A percentile compares a stretch with the other conserved stretches of the same genome.
Conservation (phyloP, 1,284 basidiomycete species). For the Leccinum angustisporum region DNA sequence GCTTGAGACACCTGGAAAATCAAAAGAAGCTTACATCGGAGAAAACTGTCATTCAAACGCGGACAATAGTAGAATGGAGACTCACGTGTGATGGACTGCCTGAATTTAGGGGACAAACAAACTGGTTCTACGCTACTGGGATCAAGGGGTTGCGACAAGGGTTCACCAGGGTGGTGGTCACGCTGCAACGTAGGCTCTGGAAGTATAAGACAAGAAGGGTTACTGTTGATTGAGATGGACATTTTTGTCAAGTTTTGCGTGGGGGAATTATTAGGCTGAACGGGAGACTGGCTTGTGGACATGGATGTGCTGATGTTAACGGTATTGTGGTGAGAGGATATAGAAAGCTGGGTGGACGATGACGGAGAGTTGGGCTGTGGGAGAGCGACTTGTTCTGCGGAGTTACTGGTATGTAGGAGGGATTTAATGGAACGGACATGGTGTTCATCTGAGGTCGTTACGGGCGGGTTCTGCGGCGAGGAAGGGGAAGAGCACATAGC, state of each 20-base stretch:
- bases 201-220: conserved; percentile 25
- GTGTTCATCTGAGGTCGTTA: conserved; percentile 21
- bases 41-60: conserved; percentile 8
- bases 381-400: conserved; percentile 9
- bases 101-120: conserved; percentile 7
- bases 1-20: conserved; percentile 16
- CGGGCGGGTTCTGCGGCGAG: conserved; percentile 24
- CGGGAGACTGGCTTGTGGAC: conserved; percentile 17
- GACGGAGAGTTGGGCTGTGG: conserved; percentile 11
- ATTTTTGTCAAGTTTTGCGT: conserved; percentile 12
- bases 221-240: conserved; percentile 18
- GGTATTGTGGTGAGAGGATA: conserved; percentile 11
- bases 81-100: conserved; percentile 30
- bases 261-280: conserved; percentile 22
- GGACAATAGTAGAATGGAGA: not conserved
- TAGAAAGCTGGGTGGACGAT: conserved; percentile 13
- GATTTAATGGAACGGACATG: conserved; percentile 11
- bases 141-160: conserved; percentile 10
- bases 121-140: conserved; percentile 14
- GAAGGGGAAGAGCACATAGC: conserved; percentile 26
- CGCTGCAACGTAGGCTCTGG: conserved; percentile 12
- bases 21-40: conserved; percentile 26
- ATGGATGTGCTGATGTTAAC: conserved; percentile 15
- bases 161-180: conserved; percentile 8
- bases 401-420: not conserved